Conservation (phyloP, 257 asterid species). For the Fraxinus cuspidata region DNA sequence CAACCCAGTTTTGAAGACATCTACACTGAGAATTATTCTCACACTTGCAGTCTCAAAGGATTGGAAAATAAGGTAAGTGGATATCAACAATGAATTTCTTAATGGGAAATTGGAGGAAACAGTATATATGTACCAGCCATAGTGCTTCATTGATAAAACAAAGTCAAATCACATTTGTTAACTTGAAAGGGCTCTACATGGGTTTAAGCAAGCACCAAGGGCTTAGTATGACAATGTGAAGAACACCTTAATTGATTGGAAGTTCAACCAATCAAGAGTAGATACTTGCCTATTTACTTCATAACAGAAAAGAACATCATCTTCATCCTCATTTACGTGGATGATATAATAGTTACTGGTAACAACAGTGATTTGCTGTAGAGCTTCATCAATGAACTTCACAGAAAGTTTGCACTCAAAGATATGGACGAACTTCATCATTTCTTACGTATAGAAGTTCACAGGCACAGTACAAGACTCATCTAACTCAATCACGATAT, state of each 20-base stretch:
- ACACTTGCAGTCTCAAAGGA: no score
- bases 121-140: no score
- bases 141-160: no score
- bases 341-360: background rate
- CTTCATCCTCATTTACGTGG: background rate
- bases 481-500: background rate
- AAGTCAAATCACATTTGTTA: background rate
- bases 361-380: background rate
- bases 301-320: no score
- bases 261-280: background rate
- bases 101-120: no score
- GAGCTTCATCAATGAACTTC: no score
- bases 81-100: no score
- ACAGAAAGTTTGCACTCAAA: background rate
- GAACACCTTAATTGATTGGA: background rate
- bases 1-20: no score
- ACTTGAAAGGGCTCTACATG: background rate
- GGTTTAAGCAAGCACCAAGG: background rate
- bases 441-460: background rate
- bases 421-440: background rate
- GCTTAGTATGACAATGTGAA: background rate
- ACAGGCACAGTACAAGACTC: background rate
- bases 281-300: no score
- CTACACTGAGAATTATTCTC: no score
- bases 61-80: no score